phyloP scores from a whole-genome alignment of 108 stramenopile genomes.

The Mediolabrus comicus region DNA sequence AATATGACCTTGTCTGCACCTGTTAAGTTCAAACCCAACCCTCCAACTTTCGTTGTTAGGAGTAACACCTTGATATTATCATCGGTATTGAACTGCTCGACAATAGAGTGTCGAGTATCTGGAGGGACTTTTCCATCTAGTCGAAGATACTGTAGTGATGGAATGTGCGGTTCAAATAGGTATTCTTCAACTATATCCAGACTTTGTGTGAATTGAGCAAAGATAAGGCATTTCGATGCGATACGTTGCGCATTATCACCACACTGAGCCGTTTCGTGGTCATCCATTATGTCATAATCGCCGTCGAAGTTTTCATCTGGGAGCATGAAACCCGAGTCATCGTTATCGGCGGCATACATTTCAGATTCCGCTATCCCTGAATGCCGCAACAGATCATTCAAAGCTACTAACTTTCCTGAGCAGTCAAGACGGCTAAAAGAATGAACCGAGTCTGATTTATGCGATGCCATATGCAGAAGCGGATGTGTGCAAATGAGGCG shows the following conservation, averaged over 20 bases:
- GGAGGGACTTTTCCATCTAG: conserved; percentile 78
- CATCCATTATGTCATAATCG: conserved; percentile 1
- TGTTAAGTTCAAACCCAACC: conserved; percentile 83
- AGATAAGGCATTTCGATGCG: conserved; percentile 76
- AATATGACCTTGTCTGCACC: conserved; percentile 86
- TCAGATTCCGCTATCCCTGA: conserved; percentile 66
- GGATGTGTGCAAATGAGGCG: conserved; percentile 91
- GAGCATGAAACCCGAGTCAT: conserved; percentile 62
- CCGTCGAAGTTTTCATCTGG: conserved; percentile 15
- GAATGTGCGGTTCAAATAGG: conserved; percentile 71
- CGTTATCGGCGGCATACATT: conserved; percentile 78
- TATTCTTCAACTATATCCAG: conserved; percentile 83
- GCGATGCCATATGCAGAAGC: conserved; percentile 41
- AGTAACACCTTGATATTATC: conserved; percentile 62
- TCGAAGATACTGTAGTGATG: conserved; percentile 67
- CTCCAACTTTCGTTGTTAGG: conserved; percentile 84
- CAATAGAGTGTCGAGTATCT: conserved; percentile 54
- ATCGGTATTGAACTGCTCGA: conserved; percentile 79
- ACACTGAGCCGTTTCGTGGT: neutral
- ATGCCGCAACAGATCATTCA: conserved; percentile 74
- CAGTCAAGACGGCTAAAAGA: conserved; percentile 36
- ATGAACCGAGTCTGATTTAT: conserved; percentile 49
- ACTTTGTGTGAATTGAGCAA: conserved; percentile 81
- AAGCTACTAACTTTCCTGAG: conserved; percentile 85
- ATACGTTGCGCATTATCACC: neutral